Conservation (phyloP, 805 yeast species). For the Yarrowia sp. region DNA sequence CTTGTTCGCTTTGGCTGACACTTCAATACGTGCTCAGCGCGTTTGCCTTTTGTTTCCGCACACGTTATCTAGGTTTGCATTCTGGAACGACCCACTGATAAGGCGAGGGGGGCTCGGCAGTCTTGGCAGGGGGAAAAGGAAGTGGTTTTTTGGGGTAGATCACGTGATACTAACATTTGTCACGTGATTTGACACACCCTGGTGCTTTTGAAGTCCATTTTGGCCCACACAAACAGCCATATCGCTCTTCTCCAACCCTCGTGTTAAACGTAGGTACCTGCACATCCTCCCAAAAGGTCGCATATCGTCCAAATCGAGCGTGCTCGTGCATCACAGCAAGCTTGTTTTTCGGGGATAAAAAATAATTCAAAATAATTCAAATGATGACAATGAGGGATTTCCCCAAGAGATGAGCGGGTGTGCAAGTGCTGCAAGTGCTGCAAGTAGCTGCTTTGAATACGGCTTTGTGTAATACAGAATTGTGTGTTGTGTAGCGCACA, state of each 20-base stretch:
- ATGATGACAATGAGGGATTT: neutral
- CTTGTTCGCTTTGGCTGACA: too few relatives aligned
- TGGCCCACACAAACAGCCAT: too few relatives aligned
- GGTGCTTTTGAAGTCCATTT: too few relatives aligned
- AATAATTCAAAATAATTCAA: too few relatives aligned
- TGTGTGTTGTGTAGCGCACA: neutral
- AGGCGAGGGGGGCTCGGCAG: neutral
- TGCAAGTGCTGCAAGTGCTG: too few relatives aligned
- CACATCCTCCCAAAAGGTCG: neutral
- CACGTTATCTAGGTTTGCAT: constrained; percentile 7
- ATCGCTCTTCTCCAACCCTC: neutral
- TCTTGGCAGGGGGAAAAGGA: neutral
- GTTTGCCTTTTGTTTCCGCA: neutral
- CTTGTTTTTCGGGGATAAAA: neutral
- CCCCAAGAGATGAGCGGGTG: neutral
- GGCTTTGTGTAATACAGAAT: neutral
- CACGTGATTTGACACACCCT: too few relatives aligned
- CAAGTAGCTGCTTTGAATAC: neutral
- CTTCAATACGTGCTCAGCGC: neutral
- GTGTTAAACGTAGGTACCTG: neutral
- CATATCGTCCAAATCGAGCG: neutral
- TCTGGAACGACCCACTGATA: constrained; percentile 8
- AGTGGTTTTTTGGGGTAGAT: neutral
- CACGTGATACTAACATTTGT: neutral
- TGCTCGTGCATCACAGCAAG: neutral